Percentiles rank a stretch among this genome's conserved stretches.
These are phyloP conservation scores for Jacaranda mimosifolia DNA, from an alignment of 257 asterid species.

Conservation along the genomic window DNA sequence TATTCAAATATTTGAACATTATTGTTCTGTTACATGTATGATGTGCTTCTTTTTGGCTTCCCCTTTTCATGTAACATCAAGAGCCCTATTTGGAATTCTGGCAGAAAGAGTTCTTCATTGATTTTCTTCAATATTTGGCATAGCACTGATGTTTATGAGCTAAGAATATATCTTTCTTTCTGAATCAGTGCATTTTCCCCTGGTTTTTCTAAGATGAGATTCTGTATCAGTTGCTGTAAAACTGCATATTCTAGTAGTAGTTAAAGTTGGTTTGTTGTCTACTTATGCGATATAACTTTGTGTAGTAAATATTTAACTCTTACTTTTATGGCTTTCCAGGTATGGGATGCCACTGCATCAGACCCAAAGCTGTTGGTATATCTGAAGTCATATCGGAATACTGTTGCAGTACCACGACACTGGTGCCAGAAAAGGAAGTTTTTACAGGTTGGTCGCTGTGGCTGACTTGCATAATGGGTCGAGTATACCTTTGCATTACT, in stretches of 20 bases:
- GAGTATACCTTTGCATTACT: conserved; percentile 31
- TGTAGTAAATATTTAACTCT: conserved; percentile 13
- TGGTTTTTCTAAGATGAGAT: conserved; percentile 1
- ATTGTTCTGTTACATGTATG: background rate
- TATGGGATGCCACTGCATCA: conserved; percentile 96
- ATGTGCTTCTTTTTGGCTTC: background rate
- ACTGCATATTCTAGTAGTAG: background rate
- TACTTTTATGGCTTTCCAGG: conserved; percentile 55
- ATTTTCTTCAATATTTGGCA: background rate
- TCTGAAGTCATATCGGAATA: conserved; percentile 88
- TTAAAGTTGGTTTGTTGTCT: background rate
- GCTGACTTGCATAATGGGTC: conserved; percentile 35
- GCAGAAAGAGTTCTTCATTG: background rate
- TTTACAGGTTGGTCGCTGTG: conserved; percentile 74
- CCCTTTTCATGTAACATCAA: background rate
- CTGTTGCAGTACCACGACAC: conserved; percentile 99
- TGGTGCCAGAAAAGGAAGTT: conserved; percentile 98
- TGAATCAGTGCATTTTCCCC: conserved; percentile 12
- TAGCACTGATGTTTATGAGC: background rate
- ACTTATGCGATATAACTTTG: background rate
- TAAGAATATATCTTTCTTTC: background rate
- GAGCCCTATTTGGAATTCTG: background rate
- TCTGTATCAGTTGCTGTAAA: background rate
- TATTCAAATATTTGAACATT: background rate
- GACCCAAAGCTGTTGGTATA: conserved; percentile 95